These are phyloP conservation scores for Caloboletus inedulis DNA, from an alignment of 1,284 basidiomycete species.

Conservation along the genomic window DNA sequence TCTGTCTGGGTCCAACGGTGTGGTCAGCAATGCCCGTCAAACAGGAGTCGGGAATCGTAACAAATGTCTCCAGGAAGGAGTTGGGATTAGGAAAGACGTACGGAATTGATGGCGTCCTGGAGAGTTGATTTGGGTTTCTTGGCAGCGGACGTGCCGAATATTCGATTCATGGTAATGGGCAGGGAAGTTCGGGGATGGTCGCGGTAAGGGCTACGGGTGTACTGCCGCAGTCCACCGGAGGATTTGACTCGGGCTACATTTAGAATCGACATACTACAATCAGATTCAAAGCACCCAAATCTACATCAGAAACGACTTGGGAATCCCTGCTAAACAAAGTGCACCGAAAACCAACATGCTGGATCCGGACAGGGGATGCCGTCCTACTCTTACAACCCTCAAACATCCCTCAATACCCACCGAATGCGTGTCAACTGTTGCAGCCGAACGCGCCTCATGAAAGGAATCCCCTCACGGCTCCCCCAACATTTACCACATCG, in stretches of 20 bases:
- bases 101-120: constrained; percentile 88
- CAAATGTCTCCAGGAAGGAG: not conserved
- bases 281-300: not conserved
- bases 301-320: not conserved
- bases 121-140: constrained; percentile 88
- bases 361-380: not conserved
- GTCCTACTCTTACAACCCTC: not conserved
- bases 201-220: not conserved
- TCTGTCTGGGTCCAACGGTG: constrained; percentile 65
- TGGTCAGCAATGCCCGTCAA: constrained; percentile 13
- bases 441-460: constrained; percentile 21
- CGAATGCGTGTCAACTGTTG: not conserved
- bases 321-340: not conserved
- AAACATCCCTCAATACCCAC: not conserved
- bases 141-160: constrained; percentile 73
- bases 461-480: constrained; percentile 77
- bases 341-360: not conserved
- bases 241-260: not conserved
- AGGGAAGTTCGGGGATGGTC: not conserved
- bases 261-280: not conserved
- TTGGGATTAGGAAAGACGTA: constrained; percentile 39
- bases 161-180: constrained; percentile 62
- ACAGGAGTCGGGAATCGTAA: constrained; percentile 1
- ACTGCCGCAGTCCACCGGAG: not conserved
- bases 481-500: constrained; percentile 76